phyloP scores from a whole-genome alignment of 148 eudicot species.

The Camellia sinensis region DNA sequence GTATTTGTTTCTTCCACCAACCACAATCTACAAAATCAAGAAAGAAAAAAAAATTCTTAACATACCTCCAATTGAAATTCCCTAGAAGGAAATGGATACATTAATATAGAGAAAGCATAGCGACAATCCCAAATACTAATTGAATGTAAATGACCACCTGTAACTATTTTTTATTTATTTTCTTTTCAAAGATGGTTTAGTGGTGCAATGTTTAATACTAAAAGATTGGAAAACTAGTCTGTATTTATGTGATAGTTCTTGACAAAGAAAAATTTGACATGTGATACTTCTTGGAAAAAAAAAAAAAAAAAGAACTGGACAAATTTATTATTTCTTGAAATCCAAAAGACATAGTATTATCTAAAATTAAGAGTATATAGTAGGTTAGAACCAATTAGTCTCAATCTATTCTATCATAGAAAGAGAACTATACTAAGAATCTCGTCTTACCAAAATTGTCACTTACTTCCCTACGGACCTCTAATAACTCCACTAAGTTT shows the following conservation, averaged over 20 bases:
- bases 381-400: neutral
- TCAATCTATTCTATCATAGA: neutral
- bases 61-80: neutral
- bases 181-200: neutral
- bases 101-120: neutral
- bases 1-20: slow-evolving; percentile 98
- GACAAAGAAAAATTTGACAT: too few species aligned
- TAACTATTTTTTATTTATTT: neutral
- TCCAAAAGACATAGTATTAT: neutral
- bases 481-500: neutral
- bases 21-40: slow-evolving; percentile 70
- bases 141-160: neutral
- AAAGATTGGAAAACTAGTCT: too few species aligned
- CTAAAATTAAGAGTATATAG: neutral
- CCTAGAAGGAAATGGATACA: neutral
- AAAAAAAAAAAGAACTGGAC: too few species aligned
- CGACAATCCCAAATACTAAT: neutral
- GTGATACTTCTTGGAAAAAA: too few species aligned
- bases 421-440: neutral
- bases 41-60: slow-evolving; percentile 10
- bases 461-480: neutral
- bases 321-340: neutral
- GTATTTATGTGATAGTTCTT: too few species aligned
- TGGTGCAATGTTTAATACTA: neutral
- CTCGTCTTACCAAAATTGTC: neutral